A percentile compares a stretch with the other conserved stretches of the same genome.
These are phyloP conservation scores for Tetrahymena thermophila DNA, from an alignment of 73 alveolate genomes.

Conservation along the genomic window DNA sequence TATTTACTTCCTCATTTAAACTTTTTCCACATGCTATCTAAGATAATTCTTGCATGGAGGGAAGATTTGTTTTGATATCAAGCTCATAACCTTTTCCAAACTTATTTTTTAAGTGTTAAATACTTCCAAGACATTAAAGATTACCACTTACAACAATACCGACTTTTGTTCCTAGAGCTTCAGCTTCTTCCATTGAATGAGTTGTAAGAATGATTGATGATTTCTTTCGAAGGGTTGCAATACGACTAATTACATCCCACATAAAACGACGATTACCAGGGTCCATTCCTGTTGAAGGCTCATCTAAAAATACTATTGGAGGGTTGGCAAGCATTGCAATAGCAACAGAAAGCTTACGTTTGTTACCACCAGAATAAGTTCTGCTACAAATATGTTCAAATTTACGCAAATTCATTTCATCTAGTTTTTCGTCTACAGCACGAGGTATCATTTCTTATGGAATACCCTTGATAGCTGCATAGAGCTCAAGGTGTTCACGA, in stretches of 20 bases:
- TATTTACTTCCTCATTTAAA: not conserved
- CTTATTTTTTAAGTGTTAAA: constrained; percentile 66
- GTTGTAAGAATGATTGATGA: constrained; percentile 63
- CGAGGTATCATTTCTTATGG: constrained; percentile 56
- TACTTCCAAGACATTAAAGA: constrained; percentile 57
- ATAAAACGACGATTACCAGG: constrained; percentile 88
- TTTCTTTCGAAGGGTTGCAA: not conserved
- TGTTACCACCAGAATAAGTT: constrained; percentile 87
- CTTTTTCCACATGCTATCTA: not conserved
- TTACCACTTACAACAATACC: constrained; percentile 66
- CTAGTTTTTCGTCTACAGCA: constrained; percentile 60
- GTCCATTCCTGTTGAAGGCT: constrained; percentile 96
- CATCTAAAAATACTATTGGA: constrained; percentile 92
- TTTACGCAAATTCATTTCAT: constrained; percentile 71
- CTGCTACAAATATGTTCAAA: constrained; percentile 68
- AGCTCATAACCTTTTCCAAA: constrained; percentile 81
- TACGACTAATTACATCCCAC: constrained; percentile 91
- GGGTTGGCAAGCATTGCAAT: constrained; percentile 94
- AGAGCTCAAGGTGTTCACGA: constrained; percentile 81
- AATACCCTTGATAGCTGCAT: constrained; percentile 87
- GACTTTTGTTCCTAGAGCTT: constrained; percentile 61
- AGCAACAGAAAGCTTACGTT: constrained; percentile 92
- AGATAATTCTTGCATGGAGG: not conserved
- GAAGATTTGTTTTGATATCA: constrained; percentile 41
- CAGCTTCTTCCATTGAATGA: constrained; percentile 85